Percentiles rank a stretch among this genome's conserved stretches.
Conservation (phyloP, 768 basidiomycete genomes). For the Termitomyces sp. region DNA sequence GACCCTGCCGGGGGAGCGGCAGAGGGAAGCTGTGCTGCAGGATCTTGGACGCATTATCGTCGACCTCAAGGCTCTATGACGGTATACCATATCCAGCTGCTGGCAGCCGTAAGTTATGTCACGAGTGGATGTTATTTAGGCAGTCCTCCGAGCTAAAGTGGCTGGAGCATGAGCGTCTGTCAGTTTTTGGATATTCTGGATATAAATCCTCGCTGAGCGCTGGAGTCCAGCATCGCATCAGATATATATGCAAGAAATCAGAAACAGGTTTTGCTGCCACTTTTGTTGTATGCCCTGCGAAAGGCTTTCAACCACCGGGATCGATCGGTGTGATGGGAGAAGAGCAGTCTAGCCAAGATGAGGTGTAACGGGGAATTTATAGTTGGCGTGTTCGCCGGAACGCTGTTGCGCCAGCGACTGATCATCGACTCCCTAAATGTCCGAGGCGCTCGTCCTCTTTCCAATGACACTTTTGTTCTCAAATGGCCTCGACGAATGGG, state of each 20-base stretch:
- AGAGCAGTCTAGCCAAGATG: not conserved
- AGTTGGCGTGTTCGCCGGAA: not conserved
- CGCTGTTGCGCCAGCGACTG: not conserved
- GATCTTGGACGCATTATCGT: not conserved
- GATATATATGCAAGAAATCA: not conserved
- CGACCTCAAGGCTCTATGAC: not conserved
- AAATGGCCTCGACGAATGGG: not conserved
- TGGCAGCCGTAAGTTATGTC: too few relatives aligned
- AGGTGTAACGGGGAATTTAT: not conserved
- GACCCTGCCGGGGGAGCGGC: not conserved
- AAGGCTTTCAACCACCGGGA: not conserved
- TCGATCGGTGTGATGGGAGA: not conserved
- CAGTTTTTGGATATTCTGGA: not conserved
- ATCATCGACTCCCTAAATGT: not conserved
- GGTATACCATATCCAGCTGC: not conserved
- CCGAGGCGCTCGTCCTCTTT: not conserved
- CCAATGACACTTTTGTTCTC: not conserved
- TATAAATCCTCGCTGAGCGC: too few relatives aligned
- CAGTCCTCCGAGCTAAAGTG: too few relatives aligned
- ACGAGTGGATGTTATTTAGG: not conserved
- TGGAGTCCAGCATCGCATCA: not conserved
- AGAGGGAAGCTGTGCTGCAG: not conserved
- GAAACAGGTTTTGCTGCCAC: not conserved
- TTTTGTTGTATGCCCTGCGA: not conserved
- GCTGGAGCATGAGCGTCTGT: not conserved